Conservation (phyloP, 768 basidiomycete species). For the Pleurotus tuber-regium region DNA sequence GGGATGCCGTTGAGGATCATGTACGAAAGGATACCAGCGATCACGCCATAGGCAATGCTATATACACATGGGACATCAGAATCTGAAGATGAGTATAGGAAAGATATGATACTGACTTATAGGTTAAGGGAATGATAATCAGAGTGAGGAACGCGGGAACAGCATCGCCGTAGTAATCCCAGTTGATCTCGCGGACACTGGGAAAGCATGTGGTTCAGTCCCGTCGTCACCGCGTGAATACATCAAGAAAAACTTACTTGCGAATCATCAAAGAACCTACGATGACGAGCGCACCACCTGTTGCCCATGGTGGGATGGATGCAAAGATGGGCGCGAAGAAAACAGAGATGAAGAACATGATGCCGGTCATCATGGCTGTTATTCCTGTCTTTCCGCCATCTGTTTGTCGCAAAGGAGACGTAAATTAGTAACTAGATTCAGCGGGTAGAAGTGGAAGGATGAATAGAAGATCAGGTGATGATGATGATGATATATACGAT, state of each 20-base stretch:
- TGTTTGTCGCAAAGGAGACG: slow-evolving; percentile 14
- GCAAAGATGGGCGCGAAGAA: slow-evolving; percentile 91
- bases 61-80: slow-evolving; percentile 4
- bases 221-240: not conserved
- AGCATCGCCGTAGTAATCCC: slow-evolving; percentile 86
- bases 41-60: slow-evolving; percentile 89
- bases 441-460: not conserved
- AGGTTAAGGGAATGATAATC: slow-evolving; percentile 74
- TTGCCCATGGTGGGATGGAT: slow-evolving; percentile 85
- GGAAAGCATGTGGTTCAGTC: slow-evolving; percentile 3
- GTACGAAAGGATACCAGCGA: slow-evolving; percentile 73
- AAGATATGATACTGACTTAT: slow-evolving; percentile 52
- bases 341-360: slow-evolving; percentile 79
- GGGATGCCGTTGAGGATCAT: slow-evolving; percentile 72
- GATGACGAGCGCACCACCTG: slow-evolving; percentile 80
- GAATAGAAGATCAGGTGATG: not conserved
- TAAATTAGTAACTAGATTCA: not conserved
- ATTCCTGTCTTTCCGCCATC: slow-evolving; percentile 90
- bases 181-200: slow-evolving; percentile 82
- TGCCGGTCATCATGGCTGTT: slow-evolving; percentile 67
- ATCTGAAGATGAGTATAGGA: slow-evolving; percentile 5
- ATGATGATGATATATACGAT: not conserved
- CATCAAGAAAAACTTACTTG: slow-evolving; percentile 46
- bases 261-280: slow-evolving; percentile 90
- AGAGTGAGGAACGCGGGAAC: slow-evolving; percentile 84